Evolutionary conservation across 257 asterid genomes (phyloP), one percentile per base, ranked within the genome.

Genomic region (Phtheirospermum japonicum): DNA sequence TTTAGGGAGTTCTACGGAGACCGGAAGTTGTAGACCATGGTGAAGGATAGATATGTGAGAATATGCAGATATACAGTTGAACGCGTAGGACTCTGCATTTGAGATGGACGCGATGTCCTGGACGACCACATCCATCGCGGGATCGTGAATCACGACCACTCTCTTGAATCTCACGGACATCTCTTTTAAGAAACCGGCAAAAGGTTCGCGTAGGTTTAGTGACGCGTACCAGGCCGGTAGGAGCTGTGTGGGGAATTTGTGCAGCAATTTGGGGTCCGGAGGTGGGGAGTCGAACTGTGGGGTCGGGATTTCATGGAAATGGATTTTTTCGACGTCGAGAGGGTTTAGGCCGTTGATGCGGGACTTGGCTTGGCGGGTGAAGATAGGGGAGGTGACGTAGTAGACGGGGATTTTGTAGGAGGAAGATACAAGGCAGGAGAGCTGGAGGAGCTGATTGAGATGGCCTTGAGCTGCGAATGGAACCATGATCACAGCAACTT

Each of bases 31-130:
- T 2, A 45, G 20, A 1, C 9, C 5, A n/a, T 4, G 52, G 0
- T 3, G 13, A 30, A 49, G 8, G 9, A 17, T 6, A 0, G 55
- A 49, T 1, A 49, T n/a, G 34, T 43, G 2, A 58, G 36, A 31
- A 65, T 34, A n/a, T 0, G 80, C 46, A 14, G n/a, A 9, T 13
- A 78, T 20, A 23, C 85, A 72, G 48, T 75, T 73, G 69, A 82
- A 78, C 18, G 0, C n/a, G 26, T 80, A 86, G 17, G 87, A 80
- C 43, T 83, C 95, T 0, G 84, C 89, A 32, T 84, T 82, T 0
- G 57, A 68, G 9, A 82, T 51, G 0, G 67, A 53, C 9, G 31
- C 30, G n/a, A 77, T 77, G 17, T 82, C 94, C 42, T 80, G 89
- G 18, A 82, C 85, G 18, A 74, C 80, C 8, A 3, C 42, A 0